These are phyloP conservation scores for Limonium bicolor DNA, from an alignment of 148 eudicot species.

Conservation along the genomic window DNA sequence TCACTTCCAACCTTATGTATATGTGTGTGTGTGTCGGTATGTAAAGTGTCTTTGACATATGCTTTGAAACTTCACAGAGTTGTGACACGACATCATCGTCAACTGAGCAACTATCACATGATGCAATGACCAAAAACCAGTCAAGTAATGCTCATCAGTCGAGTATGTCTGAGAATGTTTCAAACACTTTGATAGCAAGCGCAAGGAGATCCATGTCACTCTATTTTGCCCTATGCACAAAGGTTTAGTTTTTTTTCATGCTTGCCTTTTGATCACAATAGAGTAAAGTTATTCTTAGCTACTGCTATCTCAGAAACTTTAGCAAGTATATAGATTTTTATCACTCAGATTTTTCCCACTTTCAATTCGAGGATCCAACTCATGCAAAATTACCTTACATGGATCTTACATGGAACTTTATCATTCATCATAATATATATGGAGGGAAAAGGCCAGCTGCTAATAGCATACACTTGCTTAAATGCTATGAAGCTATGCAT, in stretches of 20 bases:
- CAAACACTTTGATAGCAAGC: slow-evolving; percentile 41
- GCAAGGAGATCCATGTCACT: slow-evolving; percentile 78
- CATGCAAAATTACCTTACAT: no score
- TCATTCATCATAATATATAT: not conserved
- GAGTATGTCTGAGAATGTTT: slow-evolving; percentile 18
- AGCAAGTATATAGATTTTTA: no score
- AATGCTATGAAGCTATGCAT: no score
- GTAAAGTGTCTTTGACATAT: not conserved
- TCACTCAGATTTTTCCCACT: no score
- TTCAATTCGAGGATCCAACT: no score
- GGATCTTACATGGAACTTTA: not conserved
- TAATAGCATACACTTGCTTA: no score
- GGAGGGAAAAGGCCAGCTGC: no score
- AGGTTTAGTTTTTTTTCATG: slow-evolving; percentile 31
- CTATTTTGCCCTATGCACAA: slow-evolving; percentile 94
- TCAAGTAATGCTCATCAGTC: slow-evolving; percentile 26
- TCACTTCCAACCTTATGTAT: no score
- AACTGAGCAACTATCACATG: slow-evolving; percentile 23
- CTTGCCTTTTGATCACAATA: not conserved
- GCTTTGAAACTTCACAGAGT: slow-evolving; percentile 25
- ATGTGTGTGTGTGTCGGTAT: no score
- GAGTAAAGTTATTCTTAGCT: no score
- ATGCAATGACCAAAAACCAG: slow-evolving; percentile 19
- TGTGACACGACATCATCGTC: slow-evolving; percentile 16
- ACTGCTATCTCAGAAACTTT: not conserved